Conservation (phyloP, 2,329 filamentous ascomycete species). For the Pseudogymnoascus sp. region DNA sequence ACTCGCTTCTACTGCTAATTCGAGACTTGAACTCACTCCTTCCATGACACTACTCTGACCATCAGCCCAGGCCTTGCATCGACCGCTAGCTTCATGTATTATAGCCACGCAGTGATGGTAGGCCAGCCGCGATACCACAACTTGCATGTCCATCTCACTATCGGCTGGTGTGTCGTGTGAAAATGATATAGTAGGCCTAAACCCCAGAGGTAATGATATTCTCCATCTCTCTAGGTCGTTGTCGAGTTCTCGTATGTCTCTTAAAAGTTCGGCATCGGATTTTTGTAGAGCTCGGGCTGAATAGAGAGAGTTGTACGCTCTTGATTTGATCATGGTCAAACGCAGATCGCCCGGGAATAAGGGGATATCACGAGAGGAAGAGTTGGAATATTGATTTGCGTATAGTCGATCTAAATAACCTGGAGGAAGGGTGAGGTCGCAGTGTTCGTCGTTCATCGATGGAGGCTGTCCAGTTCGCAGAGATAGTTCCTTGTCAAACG, state of each 20-base stretch:
- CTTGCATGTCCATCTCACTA: constrained; percentile 38
- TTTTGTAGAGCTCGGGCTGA: constrained; percentile 43
- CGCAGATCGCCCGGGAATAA: constrained; percentile 43
- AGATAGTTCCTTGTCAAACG: constrained; percentile 50
- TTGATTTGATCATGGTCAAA: constrained; percentile 47
- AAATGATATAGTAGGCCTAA: constrained; percentile 44
- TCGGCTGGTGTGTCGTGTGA: constrained; percentile 27
- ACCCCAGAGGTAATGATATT: constrained; percentile 39
- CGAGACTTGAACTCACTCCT: constrained; percentile 47
- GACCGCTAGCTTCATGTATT: constrained; percentile 49
- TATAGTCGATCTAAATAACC: constrained; percentile 32
- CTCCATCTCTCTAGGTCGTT: constrained; percentile 52
- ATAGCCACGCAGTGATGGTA: constrained; percentile 50
- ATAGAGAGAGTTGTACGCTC: constrained; percentile 43
- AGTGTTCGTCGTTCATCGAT: constrained; percentile 44
- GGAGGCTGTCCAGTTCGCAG: constrained; percentile 49
- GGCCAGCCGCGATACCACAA: constrained; percentile 45
- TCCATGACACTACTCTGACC: constrained; percentile 35
- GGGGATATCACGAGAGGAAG: neutral
- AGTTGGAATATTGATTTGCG: neutral
- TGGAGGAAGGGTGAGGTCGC: constrained; percentile 45
- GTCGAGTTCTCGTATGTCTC: constrained; percentile 50
- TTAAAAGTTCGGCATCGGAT: constrained; percentile 48
- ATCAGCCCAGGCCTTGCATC: constrained; percentile 40
- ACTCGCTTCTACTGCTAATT: constrained; percentile 49